Conservation (phyloP, 2,329 filamentous ascomycete genomes). For the Colletotrichum camelliae region DNA sequence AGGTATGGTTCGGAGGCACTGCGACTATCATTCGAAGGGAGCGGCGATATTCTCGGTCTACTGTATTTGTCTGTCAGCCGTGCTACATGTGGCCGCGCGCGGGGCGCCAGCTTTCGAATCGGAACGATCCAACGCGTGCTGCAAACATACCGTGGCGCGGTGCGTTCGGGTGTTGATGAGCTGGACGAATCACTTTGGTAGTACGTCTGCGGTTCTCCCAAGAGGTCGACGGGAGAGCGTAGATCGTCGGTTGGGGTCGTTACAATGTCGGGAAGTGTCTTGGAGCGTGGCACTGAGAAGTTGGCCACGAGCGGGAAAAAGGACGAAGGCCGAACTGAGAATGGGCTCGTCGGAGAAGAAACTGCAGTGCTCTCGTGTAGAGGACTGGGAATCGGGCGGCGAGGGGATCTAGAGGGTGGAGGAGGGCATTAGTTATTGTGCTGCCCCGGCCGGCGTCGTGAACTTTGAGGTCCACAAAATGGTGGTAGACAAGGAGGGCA, state of each 20-base stretch:
- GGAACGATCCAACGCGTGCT: background rate
- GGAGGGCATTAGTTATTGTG: constrained; percentile 25
- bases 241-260: constrained; percentile 33
- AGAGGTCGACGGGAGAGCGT: constrained; percentile 20
- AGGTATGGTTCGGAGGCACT: constrained; percentile 48
- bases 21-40: constrained; percentile 55
- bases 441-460: constrained; percentile 10
- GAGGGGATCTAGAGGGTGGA: constrained; percentile 47
- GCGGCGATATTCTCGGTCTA: constrained; percentile 32
- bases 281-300: constrained; percentile 31
- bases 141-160: constrained; percentile 34
- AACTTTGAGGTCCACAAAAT: constrained; percentile 30
- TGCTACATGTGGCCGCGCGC: constrained; percentile 1
- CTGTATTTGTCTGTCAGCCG: constrained; percentile 5
- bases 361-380: constrained; percentile 47
- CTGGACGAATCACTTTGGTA: constrained; percentile 43
- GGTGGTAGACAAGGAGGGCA: constrained; percentile 5
- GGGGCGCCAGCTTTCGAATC: background rate
- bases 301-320: constrained; percentile 21
- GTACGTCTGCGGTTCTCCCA: constrained; percentile 32
- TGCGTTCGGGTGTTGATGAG: constrained; percentile 34
- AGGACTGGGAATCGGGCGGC: constrained; percentile 55
- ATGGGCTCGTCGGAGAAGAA: constrained; percentile 47
- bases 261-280: constrained; percentile 33
- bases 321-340: constrained; percentile 29